Conservation (phyloP, 148 eudicot genomes). For the Dysphania ambrosioides region DNA sequence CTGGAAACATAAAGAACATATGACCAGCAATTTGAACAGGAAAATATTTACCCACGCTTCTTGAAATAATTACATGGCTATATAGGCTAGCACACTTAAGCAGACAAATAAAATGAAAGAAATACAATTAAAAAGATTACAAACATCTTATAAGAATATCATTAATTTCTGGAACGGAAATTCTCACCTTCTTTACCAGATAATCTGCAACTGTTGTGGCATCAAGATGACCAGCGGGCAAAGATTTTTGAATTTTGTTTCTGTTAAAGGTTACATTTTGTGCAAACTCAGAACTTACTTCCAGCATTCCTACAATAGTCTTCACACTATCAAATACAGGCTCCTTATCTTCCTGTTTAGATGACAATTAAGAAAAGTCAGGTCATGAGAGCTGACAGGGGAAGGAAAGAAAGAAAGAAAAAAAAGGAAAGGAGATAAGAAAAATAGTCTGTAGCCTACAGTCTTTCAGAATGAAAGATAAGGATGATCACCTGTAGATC, state of each 20-base stretch:
- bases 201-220: slow-evolving; percentile 99
- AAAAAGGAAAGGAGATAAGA: too few relatives aligned
- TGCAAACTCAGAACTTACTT: slow-evolving; percentile 91
- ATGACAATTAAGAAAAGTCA: slow-evolving; percentile 5
- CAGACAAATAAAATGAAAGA: too few relatives aligned
- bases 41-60: too few relatives aligned
- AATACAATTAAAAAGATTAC: too few relatives aligned
- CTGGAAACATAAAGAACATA: too few relatives aligned
- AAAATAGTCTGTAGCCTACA: not conserved
- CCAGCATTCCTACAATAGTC: slow-evolving; percentile 84
- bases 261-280: slow-evolving; percentile 70
- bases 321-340: slow-evolving; percentile 93
- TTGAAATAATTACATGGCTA: too few relatives aligned
- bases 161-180: too few relatives aligned
- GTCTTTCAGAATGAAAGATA: not conserved
- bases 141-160: too few relatives aligned
- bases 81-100: too few relatives aligned
- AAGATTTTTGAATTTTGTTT: slow-evolving; percentile 66
- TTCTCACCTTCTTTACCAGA: slow-evolving; percentile 85
- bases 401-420: slow-evolving; percentile 21
- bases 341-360: slow-evolving; percentile 93
- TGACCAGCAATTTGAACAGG: too few relatives aligned
- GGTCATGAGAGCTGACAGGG: not conserved
- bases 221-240: slow-evolving; percentile 99
- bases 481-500: slow-evolving; percentile 70